Evolutionary conservation across 1,284 basidiomycete genomes (phyloP), one percentile per base, ranked within the genome.

Genomic region (Schizopora paradoxa): DNA sequence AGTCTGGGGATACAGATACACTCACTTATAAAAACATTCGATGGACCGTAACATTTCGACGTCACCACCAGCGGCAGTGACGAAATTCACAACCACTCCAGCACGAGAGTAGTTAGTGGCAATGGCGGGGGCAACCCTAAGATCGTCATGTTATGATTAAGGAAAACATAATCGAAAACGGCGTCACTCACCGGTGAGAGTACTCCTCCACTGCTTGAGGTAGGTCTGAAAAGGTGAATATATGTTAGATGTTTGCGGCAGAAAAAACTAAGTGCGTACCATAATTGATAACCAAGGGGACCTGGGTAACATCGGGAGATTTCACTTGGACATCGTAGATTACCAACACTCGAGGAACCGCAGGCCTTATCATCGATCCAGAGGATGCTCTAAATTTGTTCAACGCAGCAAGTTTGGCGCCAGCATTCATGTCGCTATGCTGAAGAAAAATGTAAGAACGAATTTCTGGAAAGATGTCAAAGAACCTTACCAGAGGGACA

Each of bases 31-130:
- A 67, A 91, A 92, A 75, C 92, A 95, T 72, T 97, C 93, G 71
- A 96, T 94, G 56, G 89, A 92, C 60, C 93, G 80, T 54, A 97
- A 72, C 93, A 96, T 96, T 70, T 97, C 93, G 39, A 97, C 91
- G 62, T 97, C 93, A 36, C 93, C 93, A 27, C 93, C 93, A 2
- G 91, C 92, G 35, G 93, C 93, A 48, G 94, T 96, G 49, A 97
- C 93, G 58, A 96, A 94, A 61, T 94, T 95, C 60, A 96, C 77
- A 51, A 96, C 79, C 33, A 96, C 90, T 41, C 91, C 90, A 43
- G 90, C 83, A 47, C 89, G 82, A 36, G 79, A 76, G 60, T 87
- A 86, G 61, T 73, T 88, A 48, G 82, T 79, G 29, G 86, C 84
- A 52, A 89, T 83, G 41, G 87, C 86, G 37, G 89, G 82, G 25